Evolutionary conservation across 2,329 filamentous ascomycete genomes (phyloP), one percentile per base, ranked within the genome.

Genomic region (Monosporascus sp.): DNA sequence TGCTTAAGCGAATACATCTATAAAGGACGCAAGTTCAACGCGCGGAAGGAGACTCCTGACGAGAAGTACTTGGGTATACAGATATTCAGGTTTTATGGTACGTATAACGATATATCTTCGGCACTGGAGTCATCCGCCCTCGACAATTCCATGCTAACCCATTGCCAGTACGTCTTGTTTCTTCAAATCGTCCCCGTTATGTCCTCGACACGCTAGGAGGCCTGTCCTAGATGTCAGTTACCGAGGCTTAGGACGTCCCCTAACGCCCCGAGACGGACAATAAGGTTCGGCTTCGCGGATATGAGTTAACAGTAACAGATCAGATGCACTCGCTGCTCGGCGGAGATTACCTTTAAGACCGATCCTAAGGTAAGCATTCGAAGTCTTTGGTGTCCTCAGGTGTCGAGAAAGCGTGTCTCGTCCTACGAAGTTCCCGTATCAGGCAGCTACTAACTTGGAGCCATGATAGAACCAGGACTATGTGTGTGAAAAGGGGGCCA

Each of bases 1-100:
- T 49, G 40, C 46, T 60, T 16, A 60, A 48, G 35, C 1, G 89
- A 95, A 72, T 96, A 87, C 75, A 94, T 96, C 66, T 93, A 95
- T 78, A 90, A 91, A 63, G 92, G 92, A 0, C 84, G 92, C 56
- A 97, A 97, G 66, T 97, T 97, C 80, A 97, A 97, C 73, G 88
- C 91, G 3, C 82, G 90, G 37, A 99, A 99, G 67, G 91, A 97
- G 67, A 96, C 89, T 0, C 85, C 84, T 0, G 88, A 94, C 20
- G 89, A 97, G 64, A 89, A 87, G 61, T 99, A 99, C 74, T 84
- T 96, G 47, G 82, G 82, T 49, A 95, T 97, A 57, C 84, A 90
- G 56, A 91, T 96, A 58, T 94, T 87, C 73, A 84, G 87, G 31
- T 96, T 97, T 76, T 92, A 91, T 46, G 40, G 40, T 43, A 43